phyloP scores from a whole-genome alignment of 1,284 basidiomycete genomes.

The Melanopsichium pennsylvanicum region DNA sequence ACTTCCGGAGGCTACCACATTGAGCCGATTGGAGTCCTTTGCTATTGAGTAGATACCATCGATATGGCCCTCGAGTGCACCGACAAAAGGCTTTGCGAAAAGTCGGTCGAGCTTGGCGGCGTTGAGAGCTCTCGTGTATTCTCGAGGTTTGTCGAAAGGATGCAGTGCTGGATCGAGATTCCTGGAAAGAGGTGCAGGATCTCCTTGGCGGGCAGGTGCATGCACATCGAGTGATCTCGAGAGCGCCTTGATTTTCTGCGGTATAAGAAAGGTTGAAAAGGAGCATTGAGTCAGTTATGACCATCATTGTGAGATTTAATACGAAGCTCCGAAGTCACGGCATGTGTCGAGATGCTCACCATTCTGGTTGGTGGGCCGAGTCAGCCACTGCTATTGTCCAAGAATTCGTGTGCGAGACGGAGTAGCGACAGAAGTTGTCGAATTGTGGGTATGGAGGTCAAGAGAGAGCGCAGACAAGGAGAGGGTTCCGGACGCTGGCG shows the following conservation, averaged over 20 bases:
- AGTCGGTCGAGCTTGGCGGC: slow-evolving; percentile 96
- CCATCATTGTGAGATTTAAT: too few relatives aligned
- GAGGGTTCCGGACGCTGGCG: too few relatives aligned
- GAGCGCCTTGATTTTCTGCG: slow-evolving; percentile 81
- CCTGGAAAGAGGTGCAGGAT: slow-evolving; percentile 84
- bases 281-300: neutral
- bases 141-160: slow-evolving; percentile 88
- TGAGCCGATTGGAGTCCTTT: slow-evolving; percentile 79
- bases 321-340: too few relatives aligned
- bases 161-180: slow-evolving; percentile 94
- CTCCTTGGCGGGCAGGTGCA: slow-evolving; percentile 72
- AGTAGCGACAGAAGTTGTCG: too few relatives aligned
- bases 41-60: slow-evolving; percentile 92
- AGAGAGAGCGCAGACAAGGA: too few relatives aligned
- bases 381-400: too few relatives aligned
- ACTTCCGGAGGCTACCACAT: slow-evolving; percentile 87
- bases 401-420: too few relatives aligned
- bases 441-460: too few relatives aligned
- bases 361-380: neutral
- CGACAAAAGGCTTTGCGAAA: slow-evolving; percentile 96
- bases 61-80: slow-evolving; percentile 86
- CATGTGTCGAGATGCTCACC: neutral
- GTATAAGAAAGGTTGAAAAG: neutral
- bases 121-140: slow-evolving; percentile 91
- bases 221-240: slow-evolving; percentile 82